These are phyloP conservation scores for Suhomyces canberraensis DNA, from an alignment of 805 yeast species.

Conservation along the genomic window DNA sequence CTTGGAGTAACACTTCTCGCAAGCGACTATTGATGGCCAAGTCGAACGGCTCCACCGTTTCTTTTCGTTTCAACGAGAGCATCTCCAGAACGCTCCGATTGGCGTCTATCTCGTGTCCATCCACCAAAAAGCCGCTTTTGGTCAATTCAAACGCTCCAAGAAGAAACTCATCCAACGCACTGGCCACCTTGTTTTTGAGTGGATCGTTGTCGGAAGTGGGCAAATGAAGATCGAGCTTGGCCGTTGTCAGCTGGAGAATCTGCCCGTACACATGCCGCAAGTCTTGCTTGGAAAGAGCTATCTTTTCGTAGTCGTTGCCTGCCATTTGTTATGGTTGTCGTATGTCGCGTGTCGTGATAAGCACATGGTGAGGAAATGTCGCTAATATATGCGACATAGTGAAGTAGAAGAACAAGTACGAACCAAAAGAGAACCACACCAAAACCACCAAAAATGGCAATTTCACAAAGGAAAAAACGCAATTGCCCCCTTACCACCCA, in stretches of 20 bases:
- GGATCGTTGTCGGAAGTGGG: conserved; percentile 40
- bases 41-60: conserved; percentile 69
- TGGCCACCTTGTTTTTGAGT: conserved; percentile 42
- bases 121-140: conserved; percentile 53
- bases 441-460: too few species aligned
- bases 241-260: conserved; percentile 38
- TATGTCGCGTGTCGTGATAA: not conserved
- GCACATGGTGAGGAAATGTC: too few species aligned
- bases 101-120: conserved; percentile 37
- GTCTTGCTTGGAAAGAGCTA: conserved; percentile 53
- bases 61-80: conserved; percentile 26
- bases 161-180: conserved; percentile 44
- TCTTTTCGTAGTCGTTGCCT: conserved; percentile 29
- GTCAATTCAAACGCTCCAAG: conserved; percentile 56
- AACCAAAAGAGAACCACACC: too few species aligned
- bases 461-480: too few species aligned
- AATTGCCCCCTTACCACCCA: too few species aligned
- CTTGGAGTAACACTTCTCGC: conserved; percentile 52
- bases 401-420: too few species aligned
- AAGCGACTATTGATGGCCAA: conserved; percentile 56
- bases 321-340: not conserved
- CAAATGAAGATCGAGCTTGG: conserved; percentile 47
- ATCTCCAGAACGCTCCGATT: conserved; percentile 18
- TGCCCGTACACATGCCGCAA: conserved; percentile 46
- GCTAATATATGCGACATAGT: too few species aligned